A percentile compares a stretch with the other conserved stretches of the same genome.
phyloP scores from a whole-genome alignment of 2,329 filamentous ascomycete genomes.

The Sporothrix protearum region DNA sequence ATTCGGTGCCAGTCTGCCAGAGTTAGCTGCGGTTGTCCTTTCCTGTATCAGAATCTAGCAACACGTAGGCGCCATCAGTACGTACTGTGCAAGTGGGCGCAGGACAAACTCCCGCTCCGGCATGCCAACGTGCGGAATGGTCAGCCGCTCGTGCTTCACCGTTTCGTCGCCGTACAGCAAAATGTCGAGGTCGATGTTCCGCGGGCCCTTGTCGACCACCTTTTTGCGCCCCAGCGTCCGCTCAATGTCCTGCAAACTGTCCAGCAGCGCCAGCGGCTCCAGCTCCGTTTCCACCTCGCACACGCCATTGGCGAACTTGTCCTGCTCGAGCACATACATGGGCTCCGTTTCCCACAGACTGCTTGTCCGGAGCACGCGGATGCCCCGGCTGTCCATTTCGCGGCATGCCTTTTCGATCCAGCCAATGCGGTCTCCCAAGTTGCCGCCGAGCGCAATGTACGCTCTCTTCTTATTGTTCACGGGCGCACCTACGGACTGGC shows the following conservation, averaged over 20 bases:
- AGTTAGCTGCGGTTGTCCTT: not conserved
- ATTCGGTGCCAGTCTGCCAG: slow-evolving; percentile 51
- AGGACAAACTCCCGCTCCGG: slow-evolving; percentile 91
- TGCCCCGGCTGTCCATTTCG: slow-evolving; percentile 69
- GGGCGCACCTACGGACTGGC: slow-evolving; percentile 17
- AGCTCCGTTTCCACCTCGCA: slow-evolving; percentile 84
- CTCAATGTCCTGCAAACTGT: slow-evolving; percentile 81
- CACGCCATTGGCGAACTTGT: slow-evolving; percentile 83
- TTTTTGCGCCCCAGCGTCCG: slow-evolving; percentile 74
- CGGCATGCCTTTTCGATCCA: slow-evolving; percentile 82
- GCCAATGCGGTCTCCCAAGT: slow-evolving; percentile 77
- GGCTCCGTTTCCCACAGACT: slow-evolving; percentile 90
- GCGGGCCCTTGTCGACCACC: slow-evolving; percentile 84
- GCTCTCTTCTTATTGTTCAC: slow-evolving; percentile 45
- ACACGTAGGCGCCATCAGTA: not conserved
- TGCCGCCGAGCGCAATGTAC: slow-evolving; percentile 88
- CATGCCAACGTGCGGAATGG: slow-evolving; percentile 79
- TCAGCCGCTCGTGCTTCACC: slow-evolving; percentile 69
- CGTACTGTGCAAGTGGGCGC: slow-evolving; percentile 69
- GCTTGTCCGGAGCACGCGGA: slow-evolving; percentile 75
- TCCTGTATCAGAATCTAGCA: too few relatives aligned
- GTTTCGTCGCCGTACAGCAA: slow-evolving; percentile 70
- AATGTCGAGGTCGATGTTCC: slow-evolving; percentile 93
- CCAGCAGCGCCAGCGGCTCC: slow-evolving; percentile 69
- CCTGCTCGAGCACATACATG: slow-evolving; percentile 93